Evolutionary conservation across 1,139 yeast genomes (phyloP).

Genomic region (Pichia sp.): DNA sequence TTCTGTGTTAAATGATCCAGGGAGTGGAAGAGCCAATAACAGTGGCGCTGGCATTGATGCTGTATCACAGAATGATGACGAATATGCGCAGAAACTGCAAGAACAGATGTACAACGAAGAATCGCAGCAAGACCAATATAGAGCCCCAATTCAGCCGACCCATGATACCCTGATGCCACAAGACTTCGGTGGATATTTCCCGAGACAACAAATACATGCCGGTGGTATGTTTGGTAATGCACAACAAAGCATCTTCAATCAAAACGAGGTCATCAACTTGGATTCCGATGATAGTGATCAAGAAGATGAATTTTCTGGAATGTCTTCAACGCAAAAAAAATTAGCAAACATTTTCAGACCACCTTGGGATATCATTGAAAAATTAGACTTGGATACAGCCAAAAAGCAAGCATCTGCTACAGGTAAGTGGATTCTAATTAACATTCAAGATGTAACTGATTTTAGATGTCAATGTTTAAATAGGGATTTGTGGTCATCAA

Average conservation of each 20-base stretch:
- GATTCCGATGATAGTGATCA: conserved; percentile 19
- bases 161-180: conserved; percentile 59
- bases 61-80: conserved; percentile 36
- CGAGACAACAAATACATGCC: not conserved
- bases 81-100: conserved; percentile 56
- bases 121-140: conserved; percentile 44
- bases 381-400: conserved; percentile 62
- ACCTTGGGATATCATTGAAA: conserved; percentile 81
- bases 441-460: conserved; percentile 78
- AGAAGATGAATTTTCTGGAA: conserved; percentile 13
- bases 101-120: conserved; percentile 48
- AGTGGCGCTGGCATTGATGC: conserved; percentile 7
- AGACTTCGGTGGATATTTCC: conserved; percentile 10
- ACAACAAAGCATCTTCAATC: conserved; percentile 45
- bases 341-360: conserved; percentile 83
- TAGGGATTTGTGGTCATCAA: conserved; percentile 86
- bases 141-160: conserved; percentile 72
- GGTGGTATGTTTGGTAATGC: conserved; percentile 33
- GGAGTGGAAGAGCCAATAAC: conserved; percentile 6
- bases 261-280: conserved; percentile 24
- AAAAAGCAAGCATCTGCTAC: conserved; percentile 52
- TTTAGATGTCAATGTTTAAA: conserved; percentile 86
- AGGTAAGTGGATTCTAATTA: conserved; percentile 77
- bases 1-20: conserved; percentile 5
- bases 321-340: conserved; percentile 56